These are phyloP conservation scores for Naganishia antarctica DNA, from an alignment of 768 basidiomycete species.

Conservation along the genomic window DNA sequence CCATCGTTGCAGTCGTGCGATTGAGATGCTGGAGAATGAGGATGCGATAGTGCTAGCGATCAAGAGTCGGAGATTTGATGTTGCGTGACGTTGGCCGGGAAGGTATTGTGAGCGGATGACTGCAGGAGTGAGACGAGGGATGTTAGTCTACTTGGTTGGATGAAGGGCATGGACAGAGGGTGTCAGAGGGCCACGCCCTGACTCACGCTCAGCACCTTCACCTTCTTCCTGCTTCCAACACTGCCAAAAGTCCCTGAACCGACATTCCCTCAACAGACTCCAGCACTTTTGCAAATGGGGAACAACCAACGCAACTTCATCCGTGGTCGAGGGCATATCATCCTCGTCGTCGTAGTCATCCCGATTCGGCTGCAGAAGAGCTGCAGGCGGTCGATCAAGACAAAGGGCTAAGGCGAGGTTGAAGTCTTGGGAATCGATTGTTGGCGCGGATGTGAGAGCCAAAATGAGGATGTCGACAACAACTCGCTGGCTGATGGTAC, in stretches of 20 bases:
- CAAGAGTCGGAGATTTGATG: conserved; percentile 36
- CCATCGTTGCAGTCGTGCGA: conserved; percentile 43
- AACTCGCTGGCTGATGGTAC: conserved; percentile 85
- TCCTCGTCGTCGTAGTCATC: conserved; percentile 27
- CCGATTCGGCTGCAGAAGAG: conserved; percentile 20
- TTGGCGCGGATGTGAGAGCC: conserved; percentile 72
- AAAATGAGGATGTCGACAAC: conserved; percentile 92
- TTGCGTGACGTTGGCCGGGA: conserved; percentile 42
- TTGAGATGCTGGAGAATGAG: conserved; percentile 43
- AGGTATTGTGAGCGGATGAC: conserved; percentile 42
- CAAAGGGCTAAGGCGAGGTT: conserved; percentile 83
- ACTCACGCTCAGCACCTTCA: conserved; percentile 30
- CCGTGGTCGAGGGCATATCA: conserved; percentile 11
- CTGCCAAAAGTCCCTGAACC: conserved; percentile 29
- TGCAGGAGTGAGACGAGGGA: conserved; percentile 5
- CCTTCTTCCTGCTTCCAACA: conserved; percentile 26
- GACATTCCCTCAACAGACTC: conserved; percentile 27
- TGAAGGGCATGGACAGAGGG: no score
- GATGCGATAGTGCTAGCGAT: conserved; percentile 46
- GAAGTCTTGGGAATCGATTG: conserved; percentile 66
- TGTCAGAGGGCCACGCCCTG: no score
- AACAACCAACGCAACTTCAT: conserved; percentile 24
- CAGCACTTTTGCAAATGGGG: conserved; percentile 20
- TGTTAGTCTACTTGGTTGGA: no score
- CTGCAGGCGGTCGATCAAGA: conserved; percentile 30